Evolutionary conservation across 2,329 filamentous ascomycete species (phyloP).

Genomic region (Ophiosphaerella korrae): DNA sequence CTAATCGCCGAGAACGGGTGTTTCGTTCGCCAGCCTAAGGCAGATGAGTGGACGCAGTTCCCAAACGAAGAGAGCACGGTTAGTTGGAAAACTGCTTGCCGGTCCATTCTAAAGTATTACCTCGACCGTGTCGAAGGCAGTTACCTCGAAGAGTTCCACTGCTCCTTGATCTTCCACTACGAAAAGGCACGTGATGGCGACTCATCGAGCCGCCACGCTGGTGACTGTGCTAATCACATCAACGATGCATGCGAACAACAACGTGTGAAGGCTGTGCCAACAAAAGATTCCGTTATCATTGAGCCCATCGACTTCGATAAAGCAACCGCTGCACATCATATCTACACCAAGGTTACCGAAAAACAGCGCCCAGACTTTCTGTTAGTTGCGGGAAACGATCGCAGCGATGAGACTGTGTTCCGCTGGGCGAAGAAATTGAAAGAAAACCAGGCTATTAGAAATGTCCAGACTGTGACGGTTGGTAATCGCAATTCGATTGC

Average conservation of each 20-base stretch:
- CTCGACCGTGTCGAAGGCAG: conserved; percentile 86
- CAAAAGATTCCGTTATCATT: conserved; percentile 80
- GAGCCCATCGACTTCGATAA: conserved; percentile 89
- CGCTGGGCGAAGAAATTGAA: conserved; percentile 85
- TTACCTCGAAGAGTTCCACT: conserved; percentile 88
- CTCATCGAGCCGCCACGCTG: conserved; percentile 76
- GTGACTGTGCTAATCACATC: conserved; percentile 91
- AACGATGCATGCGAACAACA: conserved; percentile 89
- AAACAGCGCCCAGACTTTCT: conserved; percentile 71
- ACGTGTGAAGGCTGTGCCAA: conserved; percentile 79
- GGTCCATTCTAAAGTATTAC: conserved; percentile 85
- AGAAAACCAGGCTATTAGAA: conserved; percentile 52
- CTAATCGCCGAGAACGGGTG: conserved; percentile 95
- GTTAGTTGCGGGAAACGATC: conserved; percentile 86
- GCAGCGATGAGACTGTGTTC: conserved; percentile 93
- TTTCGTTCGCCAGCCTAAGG: conserved; percentile 75
- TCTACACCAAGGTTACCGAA: conserved; percentile 61
- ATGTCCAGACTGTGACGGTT: conserved; percentile 84
- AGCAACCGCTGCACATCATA: conserved; percentile 75
- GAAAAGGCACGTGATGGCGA: conserved; percentile 78
- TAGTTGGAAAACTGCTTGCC: conserved; percentile 83
- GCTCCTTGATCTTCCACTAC: conserved; percentile 90
- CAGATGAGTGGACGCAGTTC: conserved; percentile 76
- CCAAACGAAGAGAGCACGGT: conserved; percentile 72
- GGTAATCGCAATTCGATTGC: conserved; percentile 89